These are phyloP conservation scores for Papiliotrema terrestris DNA, from an alignment of 1,284 basidiomycete species.

Conservation along the genomic window DNA sequence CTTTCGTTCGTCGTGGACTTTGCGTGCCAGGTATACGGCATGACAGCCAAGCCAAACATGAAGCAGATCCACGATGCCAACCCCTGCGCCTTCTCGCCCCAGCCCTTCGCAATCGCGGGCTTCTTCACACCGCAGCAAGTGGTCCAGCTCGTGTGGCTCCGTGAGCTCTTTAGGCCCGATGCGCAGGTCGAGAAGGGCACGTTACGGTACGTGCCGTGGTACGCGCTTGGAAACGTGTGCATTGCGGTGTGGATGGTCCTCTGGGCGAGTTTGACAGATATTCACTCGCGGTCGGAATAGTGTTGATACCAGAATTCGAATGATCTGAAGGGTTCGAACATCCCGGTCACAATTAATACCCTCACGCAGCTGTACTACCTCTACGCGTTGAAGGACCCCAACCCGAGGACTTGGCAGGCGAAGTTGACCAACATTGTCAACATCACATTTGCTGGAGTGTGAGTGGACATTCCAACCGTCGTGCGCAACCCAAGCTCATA, in stretches of 20 bases:
- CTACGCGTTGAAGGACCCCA: slow-evolving; percentile 19
- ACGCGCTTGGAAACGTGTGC: slow-evolving; percentile 31
- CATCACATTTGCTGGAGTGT: slow-evolving; percentile 38
- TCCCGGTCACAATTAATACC: slow-evolving; percentile 37
- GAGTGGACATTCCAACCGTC: slow-evolving; percentile 5
- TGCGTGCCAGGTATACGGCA: slow-evolving; percentile 28
- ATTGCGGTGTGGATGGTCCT: slow-evolving; percentile 39
- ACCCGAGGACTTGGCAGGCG: slow-evolving; percentile 28
- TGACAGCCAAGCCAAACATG: slow-evolving; percentile 33
- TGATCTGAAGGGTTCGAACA: slow-evolving; percentile 31
- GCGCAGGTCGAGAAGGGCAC: slow-evolving; percentile 24
- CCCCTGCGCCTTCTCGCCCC: slow-evolving; percentile 33
- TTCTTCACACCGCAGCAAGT: slow-evolving; percentile 41
- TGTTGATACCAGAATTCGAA: slow-evolving; percentile 20
- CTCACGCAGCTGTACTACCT: slow-evolving; percentile 34
- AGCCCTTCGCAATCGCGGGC: slow-evolving; percentile 35
- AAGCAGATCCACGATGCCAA: slow-evolving; percentile 34
- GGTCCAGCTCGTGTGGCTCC: slow-evolving; percentile 34
- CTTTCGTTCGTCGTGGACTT: slow-evolving; percentile 31
- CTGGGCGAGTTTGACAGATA: slow-evolving; percentile 30
- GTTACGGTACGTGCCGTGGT: slow-evolving; percentile 30
- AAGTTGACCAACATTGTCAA: slow-evolving; percentile 35
- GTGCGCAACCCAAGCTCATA: neutral
- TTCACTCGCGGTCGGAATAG: neutral
- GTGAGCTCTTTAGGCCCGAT: slow-evolving; percentile 27